These are phyloP conservation scores for Penstemon davidsonii DNA, from an alignment of 257 asterid genomes.

Conservation along the genomic window DNA sequence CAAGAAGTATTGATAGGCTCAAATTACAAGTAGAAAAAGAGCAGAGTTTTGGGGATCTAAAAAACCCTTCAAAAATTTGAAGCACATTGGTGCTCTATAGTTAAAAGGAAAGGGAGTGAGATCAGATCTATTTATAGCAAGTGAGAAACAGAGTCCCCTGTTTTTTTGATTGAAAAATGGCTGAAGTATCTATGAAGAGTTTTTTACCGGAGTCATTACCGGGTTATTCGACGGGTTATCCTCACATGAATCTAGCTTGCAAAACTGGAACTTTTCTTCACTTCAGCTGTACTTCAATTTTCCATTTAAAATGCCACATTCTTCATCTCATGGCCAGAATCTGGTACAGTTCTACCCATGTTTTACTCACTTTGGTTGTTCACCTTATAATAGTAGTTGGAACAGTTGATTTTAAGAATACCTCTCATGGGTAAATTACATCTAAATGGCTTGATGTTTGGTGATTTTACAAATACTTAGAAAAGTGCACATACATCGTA, in stretches of 20 bases:
- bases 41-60: conserved; percentile 12
- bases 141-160: conserved; percentile 33
- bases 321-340: too few species aligned
- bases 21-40: neutral
- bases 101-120: neutral
- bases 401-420: too few species aligned
- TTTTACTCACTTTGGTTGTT: too few species aligned
- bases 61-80: neutral
- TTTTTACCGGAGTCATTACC: conserved; percentile 57
- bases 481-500: too few species aligned
- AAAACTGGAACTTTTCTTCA: conserved; percentile 15
- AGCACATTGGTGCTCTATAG: neutral
- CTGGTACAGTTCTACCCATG: too few species aligned
- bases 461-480: too few species aligned
- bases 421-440: too few species aligned
- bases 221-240: conserved; percentile 48
- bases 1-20: conserved; percentile 31
- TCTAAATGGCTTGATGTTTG: too few species aligned
- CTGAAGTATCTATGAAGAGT: conserved; percentile 52
- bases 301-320: too few species aligned
- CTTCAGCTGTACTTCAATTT: conserved; percentile 23
- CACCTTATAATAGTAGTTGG: too few species aligned
- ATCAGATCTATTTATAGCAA: conserved; percentile 32
- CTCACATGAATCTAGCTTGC: conserved; percentile 41
- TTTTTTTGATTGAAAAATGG: conserved; percentile 39